phyloP scores from a whole-genome alignment of 192 early-diverging fungal genomes.

The Linnemannia hyalina region DNA sequence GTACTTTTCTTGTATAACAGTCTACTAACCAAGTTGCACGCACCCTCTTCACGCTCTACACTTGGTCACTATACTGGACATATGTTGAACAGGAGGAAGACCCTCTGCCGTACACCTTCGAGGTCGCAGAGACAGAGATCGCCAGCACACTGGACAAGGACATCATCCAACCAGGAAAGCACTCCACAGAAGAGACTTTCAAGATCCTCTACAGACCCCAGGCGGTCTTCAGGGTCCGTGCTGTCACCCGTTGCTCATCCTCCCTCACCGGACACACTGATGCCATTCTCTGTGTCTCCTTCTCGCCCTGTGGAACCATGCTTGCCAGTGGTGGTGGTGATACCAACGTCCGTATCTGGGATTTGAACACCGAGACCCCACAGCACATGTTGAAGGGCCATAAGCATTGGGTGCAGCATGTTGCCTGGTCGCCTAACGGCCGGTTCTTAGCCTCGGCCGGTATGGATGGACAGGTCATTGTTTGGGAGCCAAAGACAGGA shows the following conservation, averaged over 20 bases:
- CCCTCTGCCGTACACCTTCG: conserved; percentile 94
- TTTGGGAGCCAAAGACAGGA: conserved; percentile 94
- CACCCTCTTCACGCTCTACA: conserved; percentile 6
- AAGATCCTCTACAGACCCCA: conserved; percentile 95
- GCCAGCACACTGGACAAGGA: conserved; percentile 79
- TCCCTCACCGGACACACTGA: conserved; percentile 92
- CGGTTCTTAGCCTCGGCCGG: conserved; percentile 88
- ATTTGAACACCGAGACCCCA: conserved; percentile 97
- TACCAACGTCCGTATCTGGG: conserved; percentile 96
- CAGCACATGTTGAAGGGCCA: conserved; percentile 76
- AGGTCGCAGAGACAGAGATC: conserved; percentile 90
- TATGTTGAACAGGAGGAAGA: conserved; percentile 73
- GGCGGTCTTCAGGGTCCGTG: conserved; percentile 94
- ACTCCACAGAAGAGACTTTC: conserved; percentile 92
- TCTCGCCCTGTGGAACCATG: conserved; percentile 90
- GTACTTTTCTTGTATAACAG: background rate
- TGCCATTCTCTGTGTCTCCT: conserved; percentile 89
- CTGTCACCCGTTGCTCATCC: conserved; percentile 93
- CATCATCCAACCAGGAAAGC: conserved; percentile 79
- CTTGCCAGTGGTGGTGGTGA: conserved; percentile 97
- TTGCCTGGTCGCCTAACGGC: conserved; percentile 95
- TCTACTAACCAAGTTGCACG: no score
- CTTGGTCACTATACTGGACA: background rate
- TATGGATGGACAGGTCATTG: conserved; percentile 90
- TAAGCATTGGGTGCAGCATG: conserved; percentile 91